Percentiles rank a stretch among this genome's conserved stretches.
Evolutionary conservation across 257 asterid species (phyloP).

Genomic region (Verbena officinalis): DNA sequence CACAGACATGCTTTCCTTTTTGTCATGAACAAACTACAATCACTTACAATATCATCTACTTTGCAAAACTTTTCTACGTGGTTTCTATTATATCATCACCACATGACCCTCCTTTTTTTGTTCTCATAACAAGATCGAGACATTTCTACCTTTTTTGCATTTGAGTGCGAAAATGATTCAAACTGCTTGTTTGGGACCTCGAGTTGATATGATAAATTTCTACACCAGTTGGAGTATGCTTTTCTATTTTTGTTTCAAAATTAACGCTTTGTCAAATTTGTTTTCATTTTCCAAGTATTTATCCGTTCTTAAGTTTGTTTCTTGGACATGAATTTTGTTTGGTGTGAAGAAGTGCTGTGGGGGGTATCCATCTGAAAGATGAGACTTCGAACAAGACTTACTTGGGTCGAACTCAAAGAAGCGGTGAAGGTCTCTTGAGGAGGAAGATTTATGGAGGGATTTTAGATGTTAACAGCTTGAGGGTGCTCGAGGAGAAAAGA

Average conservation of each 20-base stretch:
- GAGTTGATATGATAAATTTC: not conserved
- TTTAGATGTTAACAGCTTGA: slow-evolving; percentile 69
- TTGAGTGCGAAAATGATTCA: not conserved
- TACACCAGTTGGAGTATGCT: too few relatives aligned
- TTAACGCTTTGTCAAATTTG: too few relatives aligned
- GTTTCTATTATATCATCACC: not conserved
- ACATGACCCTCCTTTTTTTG: not conserved
- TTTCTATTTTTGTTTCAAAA: too few relatives aligned
- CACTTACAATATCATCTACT: not conserved
- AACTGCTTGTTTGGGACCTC: not conserved
- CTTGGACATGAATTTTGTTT: slow-evolving; percentile 14
- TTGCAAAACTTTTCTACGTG: not conserved
- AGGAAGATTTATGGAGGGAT: slow-evolving; percentile 60
- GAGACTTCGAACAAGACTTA: slow-evolving; percentile 49
- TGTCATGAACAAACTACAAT: not conserved
- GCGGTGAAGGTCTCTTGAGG: slow-evolving; percentile 48
- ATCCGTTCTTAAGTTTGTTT: slow-evolving; percentile 7
- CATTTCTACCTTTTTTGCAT: not conserved
- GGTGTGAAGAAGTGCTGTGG: slow-evolving; percentile 42
- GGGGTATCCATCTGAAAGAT: slow-evolving; percentile 40
- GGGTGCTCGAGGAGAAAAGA: slow-evolving; percentile 81
- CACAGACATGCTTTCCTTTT: not conserved
- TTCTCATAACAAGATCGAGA: not conserved
- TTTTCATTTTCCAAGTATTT: not conserved
- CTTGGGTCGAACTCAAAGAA: slow-evolving; percentile 41